Percentiles rank a stretch among this genome's conserved stretches.
Conservation (phyloP, 805 yeast species). For the Saccharomycopsis amapae region DNA sequence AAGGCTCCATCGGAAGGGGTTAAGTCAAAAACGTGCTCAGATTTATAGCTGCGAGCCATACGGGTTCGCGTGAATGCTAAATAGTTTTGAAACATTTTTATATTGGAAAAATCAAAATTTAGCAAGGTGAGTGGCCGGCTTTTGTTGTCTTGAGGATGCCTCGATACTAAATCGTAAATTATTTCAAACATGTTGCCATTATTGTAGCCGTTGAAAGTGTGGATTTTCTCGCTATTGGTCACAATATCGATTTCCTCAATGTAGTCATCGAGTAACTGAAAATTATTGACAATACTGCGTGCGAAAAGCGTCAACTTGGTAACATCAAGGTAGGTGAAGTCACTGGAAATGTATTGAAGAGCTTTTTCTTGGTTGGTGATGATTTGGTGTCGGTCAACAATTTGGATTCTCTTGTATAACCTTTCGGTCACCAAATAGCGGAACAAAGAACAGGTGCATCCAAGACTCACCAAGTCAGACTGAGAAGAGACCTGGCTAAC, state of each 20-base stretch:
- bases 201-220: too few species aligned
- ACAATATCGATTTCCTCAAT: constrained; percentile 26
- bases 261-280: constrained; percentile 22
- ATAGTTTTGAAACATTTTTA: constrained; percentile 6
- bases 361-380: constrained; percentile 22
- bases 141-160: too few species aligned
- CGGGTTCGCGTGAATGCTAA: constrained; percentile 4
- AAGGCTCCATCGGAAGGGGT: not conserved
- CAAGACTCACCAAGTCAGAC: constrained; percentile 25
- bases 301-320: constrained; percentile 26
- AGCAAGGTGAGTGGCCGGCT: constrained; percentile 2
- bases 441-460: constrained; percentile 26
- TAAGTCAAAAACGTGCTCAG: too few species aligned
- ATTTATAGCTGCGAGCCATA: too few species aligned
- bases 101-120: constrained; percentile 9
- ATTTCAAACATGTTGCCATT: constrained; percentile 1
- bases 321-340: constrained; percentile 25
- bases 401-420: constrained; percentile 25
- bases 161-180: constrained; percentile 11
- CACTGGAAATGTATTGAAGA: constrained; percentile 23
- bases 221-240: constrained; percentile 22
- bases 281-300: constrained; percentile 27
- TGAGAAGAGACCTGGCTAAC: constrained; percentile 18
- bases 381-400: constrained; percentile 22
- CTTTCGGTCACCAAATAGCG: constrained; percentile 25